Base-by-base conservation (phyloP, 2,329 filamentous ascomycete genomes). In the Pseudovirgaria hyperparasitica region DNA sequence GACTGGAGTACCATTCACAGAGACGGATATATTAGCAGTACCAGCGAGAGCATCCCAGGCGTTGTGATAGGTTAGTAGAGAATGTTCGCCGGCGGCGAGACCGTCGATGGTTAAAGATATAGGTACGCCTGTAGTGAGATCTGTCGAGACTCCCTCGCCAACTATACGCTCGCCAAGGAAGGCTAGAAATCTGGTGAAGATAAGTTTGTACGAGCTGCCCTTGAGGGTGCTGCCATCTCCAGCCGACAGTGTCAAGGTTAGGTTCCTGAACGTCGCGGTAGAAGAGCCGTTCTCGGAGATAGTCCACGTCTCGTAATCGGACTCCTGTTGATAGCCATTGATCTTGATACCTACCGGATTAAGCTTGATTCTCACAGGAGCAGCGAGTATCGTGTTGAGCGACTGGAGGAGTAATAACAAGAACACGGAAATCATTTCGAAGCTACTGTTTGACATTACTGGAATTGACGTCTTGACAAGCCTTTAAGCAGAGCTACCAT, bases 151-250 rank as follows among this genome's bases (percentile, higher is more conserved):
- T 6, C 46, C 46, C 27, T 46, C 29, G 20, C 32, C 38, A 15
- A 49, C 32, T 6, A 49, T 34, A n/a, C 42, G 37, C 31, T 49
- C 46, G 13, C 46, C 46, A 9, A 49, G 30, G 2, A 40, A 47
- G 6, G 36, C 31, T 6, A 46, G 31, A 19, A 46, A 38, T 14
- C 42, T 39, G 3, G 41, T 37, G 26, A 43, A 42, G 2, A 36
- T 34, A 11, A 31, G 27, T 30, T 49, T 48, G 34, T 46, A 40
- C n/a, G 27, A 35, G 23, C 37, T 42, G 8, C 45, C 45, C 9
- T 31, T 31, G 9, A 48, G 28, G 15, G 38, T 36, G 11, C 37
- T 33, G 13, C 21, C n/a, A n/a, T n/a, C 32, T 7, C 22, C 27
- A n/a, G 25, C 41, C 38, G 34, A 41, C 16, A 33, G 25, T 6